Conservation (phyloP, 2,329 filamentous ascomycete species). For the Fusarium scirpi region DNA sequence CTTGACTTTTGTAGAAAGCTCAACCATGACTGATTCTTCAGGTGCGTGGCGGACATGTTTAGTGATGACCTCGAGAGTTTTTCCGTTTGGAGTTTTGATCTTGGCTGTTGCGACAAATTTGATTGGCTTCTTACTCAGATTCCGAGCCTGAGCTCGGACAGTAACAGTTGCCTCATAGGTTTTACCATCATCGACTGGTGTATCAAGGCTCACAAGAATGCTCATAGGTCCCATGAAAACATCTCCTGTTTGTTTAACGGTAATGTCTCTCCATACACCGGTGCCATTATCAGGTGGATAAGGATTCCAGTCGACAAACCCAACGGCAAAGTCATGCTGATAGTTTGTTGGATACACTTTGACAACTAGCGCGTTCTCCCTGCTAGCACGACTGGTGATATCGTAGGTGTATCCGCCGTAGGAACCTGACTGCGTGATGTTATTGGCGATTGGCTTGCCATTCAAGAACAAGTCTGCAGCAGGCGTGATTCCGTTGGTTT, state of each 20-base stretch:
- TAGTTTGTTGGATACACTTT: background rate
- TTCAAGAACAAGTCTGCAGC: slow-evolving; percentile 4
- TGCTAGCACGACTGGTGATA: background rate
- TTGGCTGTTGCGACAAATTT: background rate
- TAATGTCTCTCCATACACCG: background rate
- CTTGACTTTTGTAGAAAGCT: background rate
- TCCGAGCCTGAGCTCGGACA: background rate
- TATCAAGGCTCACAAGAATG: background rate
- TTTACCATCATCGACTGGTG: background rate
- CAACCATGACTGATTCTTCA: background rate
- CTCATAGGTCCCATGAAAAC: background rate
- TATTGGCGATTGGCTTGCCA: background rate
- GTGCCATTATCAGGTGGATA: slow-evolving; percentile 3
- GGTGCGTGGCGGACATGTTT: background rate
- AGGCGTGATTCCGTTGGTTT: slow-evolving; percentile 1
- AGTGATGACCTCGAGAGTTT: background rate
- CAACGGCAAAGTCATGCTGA: background rate
- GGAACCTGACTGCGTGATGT: background rate
- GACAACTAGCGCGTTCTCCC: background rate
- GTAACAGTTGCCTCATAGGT: background rate
- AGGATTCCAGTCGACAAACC: slow-evolving; percentile 2
- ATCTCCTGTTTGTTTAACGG: background rate
- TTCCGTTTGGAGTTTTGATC: background rate
- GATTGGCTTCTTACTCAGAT: background rate
- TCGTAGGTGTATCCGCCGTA: background rate